phyloP scores from a whole-genome alignment of 2,329 filamentous ascomycete species.

The Lachnellula subtilissima region DNA sequence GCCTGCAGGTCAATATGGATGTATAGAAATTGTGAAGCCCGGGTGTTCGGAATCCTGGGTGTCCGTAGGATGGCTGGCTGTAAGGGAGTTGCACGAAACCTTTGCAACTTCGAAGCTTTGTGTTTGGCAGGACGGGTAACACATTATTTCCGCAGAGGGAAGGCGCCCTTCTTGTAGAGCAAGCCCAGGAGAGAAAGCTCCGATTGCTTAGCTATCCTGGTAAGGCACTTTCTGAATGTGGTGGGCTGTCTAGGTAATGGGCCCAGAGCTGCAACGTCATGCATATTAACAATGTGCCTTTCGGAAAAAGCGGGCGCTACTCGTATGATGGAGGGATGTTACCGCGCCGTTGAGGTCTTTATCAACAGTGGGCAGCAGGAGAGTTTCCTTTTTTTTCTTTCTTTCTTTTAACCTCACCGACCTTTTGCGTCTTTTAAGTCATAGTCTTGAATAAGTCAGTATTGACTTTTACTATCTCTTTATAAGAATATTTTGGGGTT shows the following conservation, averaged over 20 bases:
- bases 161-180: background rate
- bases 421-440: too few species aligned
- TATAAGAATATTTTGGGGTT: too few species aligned
- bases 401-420: too few species aligned
- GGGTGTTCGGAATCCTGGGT: background rate
- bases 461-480: too few species aligned
- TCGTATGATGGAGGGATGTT: background rate
- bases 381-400: too few species aligned
- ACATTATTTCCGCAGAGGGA: background rate
- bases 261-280: constrained; percentile 10
- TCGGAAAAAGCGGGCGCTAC: background rate
- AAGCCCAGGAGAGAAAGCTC: background rate
- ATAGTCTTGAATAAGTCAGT: too few species aligned
- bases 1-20: background rate
- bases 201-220: background rate
- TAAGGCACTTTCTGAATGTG: background rate
- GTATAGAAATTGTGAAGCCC: background rate
- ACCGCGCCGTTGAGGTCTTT: too few species aligned
- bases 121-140: background rate
- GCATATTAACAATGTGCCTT: background rate
- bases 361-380: too few species aligned
- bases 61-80: background rate
- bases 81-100: background rate
- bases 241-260: background rate
- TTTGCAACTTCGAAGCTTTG: background rate